Evolutionary conservation across 164 flowering plant genomes (phyloP), one percentile per base, ranked within the genome.

Genomic region (Platanus orientalis): DNA sequence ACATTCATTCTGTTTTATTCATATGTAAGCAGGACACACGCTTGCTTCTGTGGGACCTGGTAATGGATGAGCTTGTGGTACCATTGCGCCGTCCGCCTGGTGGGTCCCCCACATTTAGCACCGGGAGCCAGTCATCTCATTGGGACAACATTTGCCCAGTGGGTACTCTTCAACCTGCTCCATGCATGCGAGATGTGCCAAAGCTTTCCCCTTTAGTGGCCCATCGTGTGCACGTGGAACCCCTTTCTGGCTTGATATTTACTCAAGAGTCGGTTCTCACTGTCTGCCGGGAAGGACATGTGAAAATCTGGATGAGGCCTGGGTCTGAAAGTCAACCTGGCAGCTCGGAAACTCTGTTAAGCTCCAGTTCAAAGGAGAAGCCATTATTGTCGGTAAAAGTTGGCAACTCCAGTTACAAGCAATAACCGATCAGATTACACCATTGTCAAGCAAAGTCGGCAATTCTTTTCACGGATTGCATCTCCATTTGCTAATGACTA

Each of bases 231-330:
- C 94, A 91, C 69, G 75, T 86, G 0, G 97, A 95, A 51, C 97
- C 97, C 32, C 92, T 95, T 32, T 95, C 99, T 14, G 96, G 96
- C 58, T 61, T 95, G 76, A 62, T 81, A 52, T 95, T 95, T 62
- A 88, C 96, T 23, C 84, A 75, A 58, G 94, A 95, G 60, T 95
- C 97, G 6, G 78, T 92, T 45, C 81, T 95, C 26, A 92, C 97
- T 6, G 84, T 68, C 2, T 89, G 94, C 71, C 84, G 97, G 32
- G 99, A 95, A 56, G 99, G 99, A n/a, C 94, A 89, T 63, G 75
- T 86, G 39, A 92, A 95, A 75, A 73, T 95, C 39, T 95, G 99
- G 99, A 78, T 73, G 77, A 85, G 97, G 73, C 99, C 99, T 10
- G 85, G 84, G 9, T 69, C 78, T 24, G 96, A 88, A 56, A 78